Evolutionary conservation across 805 yeast genomes (phyloP), one percentile per base, ranked within the genome.

Genomic region (Ogataea ganodermae): DNA sequence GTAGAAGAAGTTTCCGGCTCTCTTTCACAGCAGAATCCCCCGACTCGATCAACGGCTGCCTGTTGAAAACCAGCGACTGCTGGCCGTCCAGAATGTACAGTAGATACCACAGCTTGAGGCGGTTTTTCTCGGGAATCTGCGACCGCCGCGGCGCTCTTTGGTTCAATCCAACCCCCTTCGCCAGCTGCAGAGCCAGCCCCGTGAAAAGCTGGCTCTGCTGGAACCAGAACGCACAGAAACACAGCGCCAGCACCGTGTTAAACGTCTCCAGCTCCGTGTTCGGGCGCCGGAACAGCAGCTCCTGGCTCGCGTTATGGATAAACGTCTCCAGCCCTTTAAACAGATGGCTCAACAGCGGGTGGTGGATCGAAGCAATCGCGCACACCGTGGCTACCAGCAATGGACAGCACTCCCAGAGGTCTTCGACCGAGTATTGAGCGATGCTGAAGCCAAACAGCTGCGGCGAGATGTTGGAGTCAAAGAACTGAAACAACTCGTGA

Each of bases 201-300:
- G 86, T 80, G 56, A 82, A 81, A 77, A 81, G 73, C 57, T 80
- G 86, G 14, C 79, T 75, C 51, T 83, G 76, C 17, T 83, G 76
- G 39, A 83, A 72, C 89, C 89, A 84, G 57, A 83, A 80, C 39
- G 86, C 83, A 52, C 86, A 82, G 21, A 83, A 73, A 35, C 83
- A 75, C 31, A 84, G 67, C 0, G 85, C 86, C 17, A 83, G 68
- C n/a, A 83, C 78, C 0, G 83, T 78, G 58, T 81, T 76, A 59
- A 79, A 79, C 1, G 79, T 79, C 43, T 80, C 82, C 1, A 61
- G 50, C 50, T 76, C 81, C 24, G 65, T 69, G 4, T 62, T 61
- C 14, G 71, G 71, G 2, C 70, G 70, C 58, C 70, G 27, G 49
- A 52, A 39, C 62, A 72, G 39, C 57, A 70, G 44, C 22, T 56